Conservation (phyloP, 768 basidiomycete genomes). For the Scleroderma citrinum region DNA sequence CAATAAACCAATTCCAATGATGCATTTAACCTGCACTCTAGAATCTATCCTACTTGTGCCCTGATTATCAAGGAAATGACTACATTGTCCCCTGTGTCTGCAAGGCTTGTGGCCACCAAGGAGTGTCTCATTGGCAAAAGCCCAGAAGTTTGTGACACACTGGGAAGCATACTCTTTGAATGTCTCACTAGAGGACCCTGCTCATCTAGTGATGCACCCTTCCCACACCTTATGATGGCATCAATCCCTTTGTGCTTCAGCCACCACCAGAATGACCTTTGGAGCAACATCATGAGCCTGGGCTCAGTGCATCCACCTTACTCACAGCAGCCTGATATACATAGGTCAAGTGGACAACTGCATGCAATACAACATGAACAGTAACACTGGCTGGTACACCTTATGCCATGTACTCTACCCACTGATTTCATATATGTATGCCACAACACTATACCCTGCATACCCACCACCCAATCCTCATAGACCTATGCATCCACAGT, state of each 20-base stretch:
- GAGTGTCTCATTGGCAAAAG: neutral
- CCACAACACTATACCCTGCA: neutral
- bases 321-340: neutral
- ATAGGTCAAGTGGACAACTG: neutral
- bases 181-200: neutral
- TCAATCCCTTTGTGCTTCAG: neutral
- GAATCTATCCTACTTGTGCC: neutral
- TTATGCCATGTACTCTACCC: neutral
- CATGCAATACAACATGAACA: neutral
- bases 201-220: neutral
- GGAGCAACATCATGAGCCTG: neutral
- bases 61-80: neutral
- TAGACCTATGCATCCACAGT: neutral
- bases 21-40: neutral
- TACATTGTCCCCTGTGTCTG: neutral
- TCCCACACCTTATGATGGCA: neutral
- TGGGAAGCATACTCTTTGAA: neutral
- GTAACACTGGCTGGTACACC: neutral
- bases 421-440: neutral
- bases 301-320: neutral
- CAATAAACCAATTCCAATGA: neutral
- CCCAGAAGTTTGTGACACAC: neutral
- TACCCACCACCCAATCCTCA: neutral
- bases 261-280: neutral
- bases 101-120: neutral